phyloP scores from a whole-genome alignment of 345 rosid genomes.

The Garcia nutans region DNA sequence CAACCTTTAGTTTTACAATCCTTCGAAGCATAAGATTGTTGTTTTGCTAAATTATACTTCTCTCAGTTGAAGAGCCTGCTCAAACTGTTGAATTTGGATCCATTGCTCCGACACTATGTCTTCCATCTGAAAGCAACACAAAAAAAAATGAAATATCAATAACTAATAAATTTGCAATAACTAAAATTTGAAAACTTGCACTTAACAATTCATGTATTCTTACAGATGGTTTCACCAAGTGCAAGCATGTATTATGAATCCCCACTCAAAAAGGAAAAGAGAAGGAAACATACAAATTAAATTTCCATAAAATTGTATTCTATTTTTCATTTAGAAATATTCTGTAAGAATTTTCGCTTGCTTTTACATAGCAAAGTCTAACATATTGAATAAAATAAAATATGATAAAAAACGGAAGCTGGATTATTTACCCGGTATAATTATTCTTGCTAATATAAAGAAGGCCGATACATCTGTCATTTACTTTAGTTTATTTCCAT shows the following conservation, averaged over 20 bases:
- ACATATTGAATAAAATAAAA: too few relatives aligned
- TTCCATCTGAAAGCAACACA: constrained; percentile 38
- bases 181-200: not conserved
- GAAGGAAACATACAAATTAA: not conserved
- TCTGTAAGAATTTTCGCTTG: not conserved
- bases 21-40: not conserved
- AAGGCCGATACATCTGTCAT: too few relatives aligned
- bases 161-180: not conserved
- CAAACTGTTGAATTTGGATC: constrained; percentile 69
- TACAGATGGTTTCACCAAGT: not conserved
- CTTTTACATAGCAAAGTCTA: not conserved
- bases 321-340: not conserved
- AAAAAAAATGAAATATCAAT: constrained; percentile 8
- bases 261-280: not conserved
- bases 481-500: not conserved
- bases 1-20: not conserved
- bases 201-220: not conserved
- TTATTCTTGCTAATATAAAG: too few relatives aligned
- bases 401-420: too few relatives aligned
- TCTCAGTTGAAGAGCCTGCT: constrained; percentile 58
- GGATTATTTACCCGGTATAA: too few relatives aligned
- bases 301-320: not conserved
- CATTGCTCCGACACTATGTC: constrained; percentile 62
- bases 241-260: not conserved
- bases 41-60: constrained; percentile 24